phyloP scores from a whole-genome alignment of 2,329 filamentous ascomycete species.

The Cladophialophora immunda region DNA sequence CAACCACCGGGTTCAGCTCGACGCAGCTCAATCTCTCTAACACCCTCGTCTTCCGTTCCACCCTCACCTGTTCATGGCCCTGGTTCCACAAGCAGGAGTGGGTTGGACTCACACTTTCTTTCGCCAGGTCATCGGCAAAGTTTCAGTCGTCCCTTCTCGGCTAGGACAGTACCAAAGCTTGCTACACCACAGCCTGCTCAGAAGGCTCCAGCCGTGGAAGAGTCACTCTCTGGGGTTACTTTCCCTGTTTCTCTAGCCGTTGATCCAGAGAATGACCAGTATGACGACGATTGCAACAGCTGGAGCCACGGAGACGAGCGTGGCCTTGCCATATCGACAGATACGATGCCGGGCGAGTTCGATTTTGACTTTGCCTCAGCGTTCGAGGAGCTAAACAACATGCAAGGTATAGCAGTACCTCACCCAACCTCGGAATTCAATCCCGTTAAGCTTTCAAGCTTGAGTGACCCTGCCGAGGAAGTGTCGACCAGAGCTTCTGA shows the following conservation, averaged over 20 bases:
- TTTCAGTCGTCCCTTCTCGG: conserved; percentile 34
- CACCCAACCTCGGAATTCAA: not conserved
- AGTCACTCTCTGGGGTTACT: conserved; percentile 8
- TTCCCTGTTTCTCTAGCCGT: conserved; percentile 20
- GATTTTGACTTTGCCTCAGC: conserved; percentile 22
- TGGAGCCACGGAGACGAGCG: conserved; percentile 36
- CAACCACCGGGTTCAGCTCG: conserved; percentile 21
- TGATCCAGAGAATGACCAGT: conserved; percentile 33
- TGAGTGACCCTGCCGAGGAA: conserved; percentile 8
- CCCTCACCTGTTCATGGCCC: conserved; percentile 27
- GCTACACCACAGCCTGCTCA: conserved; percentile 7
- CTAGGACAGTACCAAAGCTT: conserved; percentile 15
- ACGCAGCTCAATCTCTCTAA: conserved; percentile 27
- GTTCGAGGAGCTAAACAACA: conserved; percentile 16
- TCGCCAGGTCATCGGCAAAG: conserved; percentile 25
- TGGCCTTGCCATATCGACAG: conserved; percentile 29
- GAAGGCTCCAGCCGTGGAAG: conserved; percentile 2
- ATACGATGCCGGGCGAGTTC: conserved; percentile 18
- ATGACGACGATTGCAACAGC: conserved; percentile 32
- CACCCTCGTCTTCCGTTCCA: conserved; percentile 29
- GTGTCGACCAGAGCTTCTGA: conserved; percentile 8
- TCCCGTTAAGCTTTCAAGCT: conserved; percentile 25
- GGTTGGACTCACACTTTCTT: conserved; percentile 22
- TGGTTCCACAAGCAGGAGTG: conserved; percentile 9
- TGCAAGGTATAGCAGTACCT: not conserved